Percentiles rank a stretch among this genome's conserved stretches.
Evolutionary conservation across 768 basidiomycete species (phyloP).

Genomic region (Tulasnella sp.): DNA sequence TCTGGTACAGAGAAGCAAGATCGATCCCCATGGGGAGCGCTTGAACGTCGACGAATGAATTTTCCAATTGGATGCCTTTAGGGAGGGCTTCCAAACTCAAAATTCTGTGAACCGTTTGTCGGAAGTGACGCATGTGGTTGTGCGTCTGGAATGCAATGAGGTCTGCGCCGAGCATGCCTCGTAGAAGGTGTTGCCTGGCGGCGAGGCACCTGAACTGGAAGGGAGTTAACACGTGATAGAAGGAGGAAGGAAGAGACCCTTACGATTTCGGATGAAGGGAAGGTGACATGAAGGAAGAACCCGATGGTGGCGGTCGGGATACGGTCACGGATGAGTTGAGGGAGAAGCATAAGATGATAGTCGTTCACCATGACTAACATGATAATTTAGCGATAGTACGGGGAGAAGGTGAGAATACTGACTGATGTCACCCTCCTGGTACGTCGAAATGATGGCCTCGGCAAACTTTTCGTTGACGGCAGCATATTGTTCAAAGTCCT

Average conservation of each 20-base stretch:
- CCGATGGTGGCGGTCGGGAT: constrained; percentile 61
- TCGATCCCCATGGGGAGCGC: constrained; percentile 91
- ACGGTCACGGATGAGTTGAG: constrained; percentile 63
- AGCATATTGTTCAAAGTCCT: constrained; percentile 71
- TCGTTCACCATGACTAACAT: constrained; percentile 51
- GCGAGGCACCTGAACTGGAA: constrained; percentile 13
- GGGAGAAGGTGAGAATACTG: constrained; percentile 22
- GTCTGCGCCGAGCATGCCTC: constrained; percentile 87
- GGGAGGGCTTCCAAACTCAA: constrained; percentile 69
- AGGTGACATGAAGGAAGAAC: constrained; percentile 96
- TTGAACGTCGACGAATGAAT: constrained; percentile 62
- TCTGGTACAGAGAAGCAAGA: constrained; percentile 49
- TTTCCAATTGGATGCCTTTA: constrained; percentile 60
- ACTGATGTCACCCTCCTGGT: constrained; percentile 81
- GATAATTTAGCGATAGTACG: constrained; percentile 4
- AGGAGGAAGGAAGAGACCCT: neutral
- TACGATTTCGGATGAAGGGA: constrained; percentile 80
- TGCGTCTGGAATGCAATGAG: constrained; percentile 87
- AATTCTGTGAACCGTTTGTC: constrained; percentile 74
- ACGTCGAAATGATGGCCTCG: constrained; percentile 62
- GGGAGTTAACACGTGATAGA: neutral
- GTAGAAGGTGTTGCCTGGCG: constrained; percentile 46
- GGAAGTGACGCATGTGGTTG: constrained; percentile 70
- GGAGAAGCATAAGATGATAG: constrained; percentile 92
- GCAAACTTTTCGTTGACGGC: constrained; percentile 88